Evolutionary conservation across 352 stramenopile species (phyloP).

Genomic region (Phytophthora kernoviae): DNA sequence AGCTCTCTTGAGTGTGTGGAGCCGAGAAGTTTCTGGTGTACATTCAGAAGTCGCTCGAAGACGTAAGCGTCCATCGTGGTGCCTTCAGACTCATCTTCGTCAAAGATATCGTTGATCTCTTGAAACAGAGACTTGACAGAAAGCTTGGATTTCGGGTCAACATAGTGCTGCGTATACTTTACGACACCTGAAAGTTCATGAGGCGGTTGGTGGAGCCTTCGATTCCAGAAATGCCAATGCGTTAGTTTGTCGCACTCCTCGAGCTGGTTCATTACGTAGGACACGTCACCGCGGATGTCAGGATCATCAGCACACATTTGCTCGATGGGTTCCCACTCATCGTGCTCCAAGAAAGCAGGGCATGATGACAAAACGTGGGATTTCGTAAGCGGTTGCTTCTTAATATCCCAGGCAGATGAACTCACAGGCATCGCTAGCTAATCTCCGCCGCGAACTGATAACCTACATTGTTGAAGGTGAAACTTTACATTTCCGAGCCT

Average conservation of each 20-base stretch:
- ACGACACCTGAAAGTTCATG: slow-evolving; percentile 3
- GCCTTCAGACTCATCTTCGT: slow-evolving; percentile 3
- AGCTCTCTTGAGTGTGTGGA: slow-evolving; percentile 16
- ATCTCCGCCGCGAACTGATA: slow-evolving; percentile 26
- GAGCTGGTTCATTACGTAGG: slow-evolving; percentile 18
- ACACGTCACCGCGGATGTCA: slow-evolving; percentile 1
- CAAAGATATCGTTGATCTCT: slow-evolving; percentile 14
- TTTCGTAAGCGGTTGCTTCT: slow-evolving; percentile 1
- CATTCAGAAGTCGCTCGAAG: slow-evolving; percentile 16
- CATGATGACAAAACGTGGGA: not conserved
- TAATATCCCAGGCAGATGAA: not conserved
- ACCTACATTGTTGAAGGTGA: too few relatives aligned
- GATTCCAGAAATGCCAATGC: slow-evolving; percentile 22
- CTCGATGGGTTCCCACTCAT: slow-evolving; percentile 20
- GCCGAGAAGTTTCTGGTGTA: slow-evolving; percentile 23
- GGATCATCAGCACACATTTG: slow-evolving; percentile 21
- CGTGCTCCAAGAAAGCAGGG: slow-evolving; percentile 17
- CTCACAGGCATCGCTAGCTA: slow-evolving; percentile 2
- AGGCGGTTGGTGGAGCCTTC: slow-evolving; percentile 10
- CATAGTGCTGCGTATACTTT: slow-evolving; percentile 14
- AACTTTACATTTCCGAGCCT: too few relatives aligned
- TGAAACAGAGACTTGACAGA: slow-evolving; percentile 14
- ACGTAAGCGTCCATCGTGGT: slow-evolving; percentile 23
- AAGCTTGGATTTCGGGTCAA: slow-evolving; percentile 12
- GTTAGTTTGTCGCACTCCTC: not conserved